phyloP scores from a whole-genome alignment of 1,284 basidiomycete genomes.

The Malassezia sympodialis region DNA sequence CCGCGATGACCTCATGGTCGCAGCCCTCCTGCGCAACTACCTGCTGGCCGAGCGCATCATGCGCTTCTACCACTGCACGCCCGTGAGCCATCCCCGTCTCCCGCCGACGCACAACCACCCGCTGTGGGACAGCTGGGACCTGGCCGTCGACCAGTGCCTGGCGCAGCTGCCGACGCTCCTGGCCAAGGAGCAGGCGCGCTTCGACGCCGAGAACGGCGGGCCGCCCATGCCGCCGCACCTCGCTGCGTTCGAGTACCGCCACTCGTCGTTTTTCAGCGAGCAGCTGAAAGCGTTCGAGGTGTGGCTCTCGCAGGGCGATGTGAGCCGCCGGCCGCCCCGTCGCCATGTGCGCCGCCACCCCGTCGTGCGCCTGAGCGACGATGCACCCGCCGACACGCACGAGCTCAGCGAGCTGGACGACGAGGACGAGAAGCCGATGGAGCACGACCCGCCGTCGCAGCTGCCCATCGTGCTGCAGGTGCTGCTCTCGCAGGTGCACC shows the following conservation, averaged over 20 bases:
- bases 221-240: constrained; percentile 47
- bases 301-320: constrained; percentile 60
- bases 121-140: constrained; percentile 94
- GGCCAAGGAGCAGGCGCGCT: constrained; percentile 55
- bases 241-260: constrained; percentile 57
- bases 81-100: constrained; percentile 80
- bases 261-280: constrained; percentile 91
- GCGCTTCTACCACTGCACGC: constrained; percentile 96
- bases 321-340: constrained; percentile 48
- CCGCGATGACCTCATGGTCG: constrained; percentile 87
- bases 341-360: constrained; percentile 61
- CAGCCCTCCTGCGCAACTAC: constrained; percentile 92
- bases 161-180: constrained; percentile 83
- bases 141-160: constrained; percentile 89
- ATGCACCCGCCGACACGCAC: constrained; percentile 19
- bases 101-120: constrained; percentile 90
- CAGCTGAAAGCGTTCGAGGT: constrained; percentile 95
- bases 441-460: constrained; percentile 75
- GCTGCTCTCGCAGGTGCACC: constrained; percentile 87
- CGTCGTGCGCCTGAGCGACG: constrained; percentile 57
- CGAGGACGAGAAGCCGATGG: constrained; percentile 53
- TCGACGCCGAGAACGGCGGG: constrained; percentile 46
- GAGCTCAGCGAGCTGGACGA: constrained; percentile 13
- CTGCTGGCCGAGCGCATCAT: constrained; percentile 93
- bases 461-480: constrained; percentile 95